Conservation (phyloP, 1,284 basidiomycete genomes). For the Microbotryomycetes sp. region DNA sequence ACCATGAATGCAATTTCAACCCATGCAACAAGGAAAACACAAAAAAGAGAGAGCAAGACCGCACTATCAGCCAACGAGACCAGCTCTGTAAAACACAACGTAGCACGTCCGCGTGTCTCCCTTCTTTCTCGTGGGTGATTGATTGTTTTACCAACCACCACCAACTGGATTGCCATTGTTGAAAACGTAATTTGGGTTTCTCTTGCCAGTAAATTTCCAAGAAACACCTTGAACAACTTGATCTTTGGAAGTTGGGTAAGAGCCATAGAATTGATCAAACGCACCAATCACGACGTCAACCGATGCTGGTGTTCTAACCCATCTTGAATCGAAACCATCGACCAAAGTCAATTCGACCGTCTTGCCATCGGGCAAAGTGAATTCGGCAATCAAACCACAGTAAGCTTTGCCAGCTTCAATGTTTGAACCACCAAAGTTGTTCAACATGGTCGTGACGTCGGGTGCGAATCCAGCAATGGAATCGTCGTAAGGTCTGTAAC, state of each 20-base stretch:
- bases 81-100: no score
- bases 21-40: no score
- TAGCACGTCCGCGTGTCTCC: no score
- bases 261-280: background rate
- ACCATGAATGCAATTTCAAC: no score
- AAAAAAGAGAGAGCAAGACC: no score
- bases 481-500: background rate
- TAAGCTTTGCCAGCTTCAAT: background rate
- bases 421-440: background rate
- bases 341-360: background rate
- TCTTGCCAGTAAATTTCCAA: background rate
- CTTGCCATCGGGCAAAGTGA: background rate
- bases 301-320: background rate
- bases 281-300: background rate
- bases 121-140: no score
- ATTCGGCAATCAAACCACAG: background rate
- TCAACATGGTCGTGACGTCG: background rate
- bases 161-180: background rate
- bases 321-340: background rate
- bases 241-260: background rate
- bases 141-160: no score
- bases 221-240: background rate
- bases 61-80: no score
- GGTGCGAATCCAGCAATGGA: background rate
- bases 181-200: background rate